Base-by-base conservation (phyloP, 2,329 filamentous ascomycete species). In the Ophiocordyceps robertsii region DNA sequence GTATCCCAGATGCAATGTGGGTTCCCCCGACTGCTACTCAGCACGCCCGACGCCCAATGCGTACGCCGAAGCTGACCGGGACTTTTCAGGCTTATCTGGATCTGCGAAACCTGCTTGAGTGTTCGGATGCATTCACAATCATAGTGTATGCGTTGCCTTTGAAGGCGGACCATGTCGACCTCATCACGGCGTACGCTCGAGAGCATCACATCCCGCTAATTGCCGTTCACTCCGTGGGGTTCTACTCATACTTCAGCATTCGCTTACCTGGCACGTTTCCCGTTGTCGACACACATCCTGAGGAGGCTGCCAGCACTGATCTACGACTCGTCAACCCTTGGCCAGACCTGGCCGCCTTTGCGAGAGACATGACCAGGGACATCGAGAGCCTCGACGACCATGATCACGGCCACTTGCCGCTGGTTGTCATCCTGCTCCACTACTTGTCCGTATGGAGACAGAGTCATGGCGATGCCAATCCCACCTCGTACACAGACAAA, bases 221-320 rank as follows among this genome's bases (percentile, higher is more conserved):
- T 44, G 80, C 88, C 49, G 74, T 92, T 37, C 87, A 94, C 58
- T 95, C 83, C n/a, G 74, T 84, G 35, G 92, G 92, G 27, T 95
- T 94, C 65, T 94, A 92, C 62, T 84, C 86, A 2, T 85, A 84
- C 51, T 94, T 96, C 59, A 83, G 80, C n/a, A 70, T 93, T 27
- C 70, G 76, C 51, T 67, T 95, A 27, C 82, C 85, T 10, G 69
- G 77, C n/a, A 77, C 80, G 27, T 95, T 93, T 53, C 88, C 90
- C 6, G 84, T 98, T 44, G 84, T 98, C 48, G 90, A 98, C 58
- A 96, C 92, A 37, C 92, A 98, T 56, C 92, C 92, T 1, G 88
- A 94, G 48, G 79, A 86, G 35, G 84, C 86, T 33, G 80, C 86
- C 8, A 92, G 79, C 1, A 81, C 84, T 44, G 92, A 98, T 53